These are phyloP conservation scores for Clathrus columnatus DNA, from an alignment of 768 basidiomycete genomes.

Conservation along the genomic window DNA sequence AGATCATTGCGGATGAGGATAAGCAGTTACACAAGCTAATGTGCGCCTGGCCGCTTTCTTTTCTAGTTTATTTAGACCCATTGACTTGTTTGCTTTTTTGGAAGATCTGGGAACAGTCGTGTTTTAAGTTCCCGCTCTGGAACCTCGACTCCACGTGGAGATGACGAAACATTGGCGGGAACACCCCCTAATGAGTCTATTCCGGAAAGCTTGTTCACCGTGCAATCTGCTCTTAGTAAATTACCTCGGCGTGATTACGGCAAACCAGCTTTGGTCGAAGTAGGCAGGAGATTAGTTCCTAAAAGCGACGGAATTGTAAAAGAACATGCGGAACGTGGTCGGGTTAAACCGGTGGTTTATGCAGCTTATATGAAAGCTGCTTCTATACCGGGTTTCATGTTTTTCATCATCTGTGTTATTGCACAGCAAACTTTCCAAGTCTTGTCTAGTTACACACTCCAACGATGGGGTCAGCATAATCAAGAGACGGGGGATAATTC, in stretches of 20 bases:
- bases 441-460: constrained; percentile 54
- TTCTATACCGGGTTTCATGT: constrained; percentile 57
- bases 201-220: constrained; percentile 14
- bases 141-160: constrained; percentile 20
- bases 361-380: constrained; percentile 69
- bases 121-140: constrained; percentile 16
- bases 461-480: constrained; percentile 79
- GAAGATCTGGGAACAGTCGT: constrained; percentile 1
- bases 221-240: constrained; percentile 43
- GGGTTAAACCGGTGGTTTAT: constrained; percentile 73
- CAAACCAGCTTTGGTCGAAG: constrained; percentile 40
- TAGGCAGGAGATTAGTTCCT: neutral
- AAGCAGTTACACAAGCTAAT: constrained; percentile 68
- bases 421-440: constrained; percentile 55
- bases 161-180: constrained; percentile 13
- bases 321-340: constrained; percentile 74
- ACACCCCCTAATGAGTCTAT: constrained; percentile 2
- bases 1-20: constrained; percentile 49
- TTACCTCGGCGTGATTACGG: constrained; percentile 46
- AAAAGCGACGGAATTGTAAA: constrained; percentile 43
- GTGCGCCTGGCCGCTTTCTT: constrained; percentile 37
- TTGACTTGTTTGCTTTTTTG: constrained; percentile 16
- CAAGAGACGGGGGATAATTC: constrained; percentile 45
- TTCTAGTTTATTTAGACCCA: constrained; percentile 48
- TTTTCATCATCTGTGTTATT: constrained; percentile 51